Conservation (phyloP, 805 yeast genomes). For the Metschnikowia arizonensis region DNA sequence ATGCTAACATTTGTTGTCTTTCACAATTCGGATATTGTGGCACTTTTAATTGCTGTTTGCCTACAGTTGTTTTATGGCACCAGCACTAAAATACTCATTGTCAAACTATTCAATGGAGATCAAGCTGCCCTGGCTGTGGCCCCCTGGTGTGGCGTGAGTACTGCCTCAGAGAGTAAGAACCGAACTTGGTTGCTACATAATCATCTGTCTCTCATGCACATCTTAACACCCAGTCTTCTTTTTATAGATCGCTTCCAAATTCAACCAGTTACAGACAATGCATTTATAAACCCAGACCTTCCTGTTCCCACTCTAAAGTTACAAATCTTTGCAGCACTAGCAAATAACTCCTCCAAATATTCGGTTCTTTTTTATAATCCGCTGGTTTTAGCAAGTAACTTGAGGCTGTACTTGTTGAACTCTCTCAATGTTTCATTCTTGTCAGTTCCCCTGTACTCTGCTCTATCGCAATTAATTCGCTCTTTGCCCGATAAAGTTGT, state of each 20-base stretch:
- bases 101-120: constrained; percentile 14
- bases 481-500: not conserved
- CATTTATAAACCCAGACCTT: constrained; percentile 6
- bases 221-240: constrained; percentile 6
- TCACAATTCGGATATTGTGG: constrained; percentile 18
- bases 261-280: not conserved
- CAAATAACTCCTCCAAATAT: not conserved
- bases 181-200: constrained; percentile 8
- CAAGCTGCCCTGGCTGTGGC: constrained; percentile 6
- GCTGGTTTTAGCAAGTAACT: not conserved
- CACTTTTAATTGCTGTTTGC: constrained; percentile 20
- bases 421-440: constrained; percentile 12
- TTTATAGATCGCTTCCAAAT: constrained; percentile 10
- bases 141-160: constrained; percentile 30
- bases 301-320: constrained; percentile 5
- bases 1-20: constrained; percentile 18
- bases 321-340: constrained; percentile 2
- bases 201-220: constrained; percentile 8
- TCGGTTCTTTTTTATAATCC: constrained; percentile 14
- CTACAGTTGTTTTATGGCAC: constrained; percentile 12
- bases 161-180: constrained; percentile 16
- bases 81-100: constrained; percentile 11
- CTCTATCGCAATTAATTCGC: not conserved
- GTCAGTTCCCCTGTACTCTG: constrained; percentile 7
- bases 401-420: constrained; percentile 7